These are phyloP conservation scores for Colletotrichum orbiculare DNA, from an alignment of 2,329 filamentous ascomycete genomes.

Conservation along the genomic window DNA sequence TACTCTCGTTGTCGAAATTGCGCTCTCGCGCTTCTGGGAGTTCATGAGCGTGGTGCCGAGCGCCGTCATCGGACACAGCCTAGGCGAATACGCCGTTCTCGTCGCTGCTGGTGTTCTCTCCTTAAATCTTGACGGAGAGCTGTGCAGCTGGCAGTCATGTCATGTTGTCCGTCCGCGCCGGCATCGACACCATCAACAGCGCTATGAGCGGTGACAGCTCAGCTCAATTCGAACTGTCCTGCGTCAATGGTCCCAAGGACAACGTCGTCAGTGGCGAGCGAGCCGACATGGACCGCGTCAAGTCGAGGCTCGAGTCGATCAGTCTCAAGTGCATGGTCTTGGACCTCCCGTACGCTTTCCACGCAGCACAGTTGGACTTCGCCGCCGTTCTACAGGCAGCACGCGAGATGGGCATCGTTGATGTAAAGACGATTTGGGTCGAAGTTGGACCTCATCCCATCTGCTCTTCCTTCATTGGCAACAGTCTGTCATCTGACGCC, in stretches of 20 bases:
- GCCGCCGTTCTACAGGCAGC: conserved; percentile 66
- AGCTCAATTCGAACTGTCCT: conserved; percentile 64
- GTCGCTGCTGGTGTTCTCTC: conserved; percentile 77
- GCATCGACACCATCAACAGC: conserved; percentile 64
- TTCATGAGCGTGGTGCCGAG: conserved; percentile 66
- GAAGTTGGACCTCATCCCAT: conserved; percentile 78
- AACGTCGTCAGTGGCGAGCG: conserved; percentile 71
- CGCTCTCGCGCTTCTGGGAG: conserved; percentile 64
- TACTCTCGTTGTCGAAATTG: conserved; percentile 65
- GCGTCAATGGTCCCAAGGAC: conserved; percentile 79
- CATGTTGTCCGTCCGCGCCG: conserved; percentile 63
- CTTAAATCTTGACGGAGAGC: conserved; percentile 68
- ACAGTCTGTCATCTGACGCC: conserved; percentile 71
- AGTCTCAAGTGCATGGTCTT: conserved; percentile 53
- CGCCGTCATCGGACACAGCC: conserved; percentile 70
- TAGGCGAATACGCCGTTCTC: conserved; percentile 80
- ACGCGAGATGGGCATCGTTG: conserved; percentile 61
- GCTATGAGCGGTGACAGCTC: conserved; percentile 43
- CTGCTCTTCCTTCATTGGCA: conserved; percentile 64
- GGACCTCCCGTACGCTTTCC: conserved; percentile 63
- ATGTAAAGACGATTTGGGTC: conserved; percentile 73
- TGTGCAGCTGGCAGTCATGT: conserved; percentile 74
- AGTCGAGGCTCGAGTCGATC: conserved; percentile 44
- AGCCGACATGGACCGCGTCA: conserved; percentile 55
- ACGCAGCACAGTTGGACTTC: conserved; percentile 68